phyloP scores from a whole-genome alignment of 129 eudicot genomes.

The Chrysanthemum seticuspe region DNA sequence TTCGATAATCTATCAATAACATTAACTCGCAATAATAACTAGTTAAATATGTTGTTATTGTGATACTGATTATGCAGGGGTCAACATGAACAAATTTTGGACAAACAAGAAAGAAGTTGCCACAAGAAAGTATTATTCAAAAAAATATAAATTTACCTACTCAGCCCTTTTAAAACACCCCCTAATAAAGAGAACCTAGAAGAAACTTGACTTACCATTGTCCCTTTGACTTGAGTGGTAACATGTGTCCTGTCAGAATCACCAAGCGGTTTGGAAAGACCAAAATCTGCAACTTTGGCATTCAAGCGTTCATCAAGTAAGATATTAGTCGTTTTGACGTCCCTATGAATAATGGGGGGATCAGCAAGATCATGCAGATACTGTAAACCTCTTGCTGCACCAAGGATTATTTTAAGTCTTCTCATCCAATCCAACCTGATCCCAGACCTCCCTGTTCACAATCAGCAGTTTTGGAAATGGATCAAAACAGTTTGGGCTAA shows the following conservation, averaged over 20 bases:
- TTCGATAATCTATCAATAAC: not conserved
- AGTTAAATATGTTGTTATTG: no score
- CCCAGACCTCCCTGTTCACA: slow-evolving; percentile 70
- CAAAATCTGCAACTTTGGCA: slow-evolving; percentile 95
- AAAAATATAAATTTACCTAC: not conserved
- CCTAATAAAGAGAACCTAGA: not conserved
- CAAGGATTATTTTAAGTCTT: slow-evolving; percentile 72
- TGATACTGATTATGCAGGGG: not conserved
- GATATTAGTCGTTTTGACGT: slow-evolving; percentile 73
- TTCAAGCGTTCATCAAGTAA: slow-evolving; percentile 70
- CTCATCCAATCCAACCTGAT: slow-evolving; percentile 87
- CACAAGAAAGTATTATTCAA: not conserved
- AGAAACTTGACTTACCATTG: slow-evolving; percentile 66
- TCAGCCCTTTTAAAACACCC: not conserved
- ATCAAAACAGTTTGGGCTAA: not conserved
- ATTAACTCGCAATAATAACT: not conserved
- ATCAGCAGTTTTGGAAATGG: not conserved
- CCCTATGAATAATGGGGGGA: slow-evolving; percentile 95
- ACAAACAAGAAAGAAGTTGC: not conserved
- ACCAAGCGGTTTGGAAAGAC: slow-evolving; percentile 63
- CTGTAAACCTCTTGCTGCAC: slow-evolving; percentile 88
- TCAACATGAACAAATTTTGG: not conserved
- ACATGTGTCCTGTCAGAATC: slow-evolving; percentile 57
- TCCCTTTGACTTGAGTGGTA: slow-evolving; percentile 97
- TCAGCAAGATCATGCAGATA: slow-evolving; percentile 90